Evolutionary conservation across 345 rosid species (phyloP), one percentile per base, ranked within the genome.

Genomic region (Gossypium stocksii): DNA sequence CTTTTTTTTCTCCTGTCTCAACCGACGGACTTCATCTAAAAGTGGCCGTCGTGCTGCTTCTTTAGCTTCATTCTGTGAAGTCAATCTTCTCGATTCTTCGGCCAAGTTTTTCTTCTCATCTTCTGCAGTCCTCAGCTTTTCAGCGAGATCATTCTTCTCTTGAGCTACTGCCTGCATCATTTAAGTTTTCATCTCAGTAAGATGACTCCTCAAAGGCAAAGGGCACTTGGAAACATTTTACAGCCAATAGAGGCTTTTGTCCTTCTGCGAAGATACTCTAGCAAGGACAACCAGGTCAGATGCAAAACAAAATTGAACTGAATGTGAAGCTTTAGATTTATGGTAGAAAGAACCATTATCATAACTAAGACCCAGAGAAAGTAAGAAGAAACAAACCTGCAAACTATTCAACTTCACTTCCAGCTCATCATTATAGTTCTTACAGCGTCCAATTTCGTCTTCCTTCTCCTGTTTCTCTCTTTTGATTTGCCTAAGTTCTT

Each of bases 131-230:
- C 45, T 62, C 45, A 62, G 20, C 66, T 9, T 29, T 16, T 29
- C 66, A 62, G 66, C 20, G 16, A 62, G 66, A 62, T 29, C 45
- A 29, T 62, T 62, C 17, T 62, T 62, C 66, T 62, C 45, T 16
- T 62, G 43, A 62, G 9, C 41, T 5, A 34, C 41, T 34, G 7
- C 41, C 41, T 34, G 41, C 41, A 34, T 34, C 20, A 29, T 62
- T 56, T 57, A 57, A 11, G 29, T 57, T 57, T 10, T 34, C 7
- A 57, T 13, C 27, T 22, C 29, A 57, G 19, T 15, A 29, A 43
- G 45, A 27, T 25, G 9, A 14, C 7, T 34, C 41, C 41, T 34
- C 41, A 34, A 34, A 34, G 41, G 45, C 44, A 29, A 34, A 29
- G 43, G 43, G 16, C 20, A 62, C 5, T 29, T 15, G 20, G 45